A percentile compares a stretch with the other conserved stretches of the same genome.
These are phyloP conservation scores for Haplosporangium gracile DNA, from an alignment of 192 early-diverging fungal species.

Conservation along the genomic window DNA sequence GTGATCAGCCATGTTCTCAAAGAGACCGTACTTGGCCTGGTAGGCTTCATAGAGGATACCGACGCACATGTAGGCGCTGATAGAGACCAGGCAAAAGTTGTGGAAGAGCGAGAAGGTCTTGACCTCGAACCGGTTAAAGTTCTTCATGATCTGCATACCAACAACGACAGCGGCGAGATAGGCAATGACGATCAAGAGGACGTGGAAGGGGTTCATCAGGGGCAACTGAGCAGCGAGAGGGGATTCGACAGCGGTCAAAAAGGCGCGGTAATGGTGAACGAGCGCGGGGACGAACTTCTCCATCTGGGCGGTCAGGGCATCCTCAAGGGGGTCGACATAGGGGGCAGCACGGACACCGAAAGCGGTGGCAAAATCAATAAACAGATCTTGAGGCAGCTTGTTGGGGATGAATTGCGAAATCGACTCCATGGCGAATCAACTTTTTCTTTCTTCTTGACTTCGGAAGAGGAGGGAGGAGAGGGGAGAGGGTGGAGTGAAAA, in stretches of 20 bases:
- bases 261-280: conserved; percentile 32
- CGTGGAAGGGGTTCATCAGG: conserved; percentile 76
- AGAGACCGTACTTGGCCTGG: conserved; percentile 59
- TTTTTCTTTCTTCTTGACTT: background rate
- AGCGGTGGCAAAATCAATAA: conserved; percentile 46
- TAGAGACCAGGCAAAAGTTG: conserved; percentile 66
- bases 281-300: conserved; percentile 43
- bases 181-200: conserved; percentile 58
- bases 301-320: conserved; percentile 25
- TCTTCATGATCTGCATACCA: conserved; percentile 66
- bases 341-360: conserved; percentile 47
- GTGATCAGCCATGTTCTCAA: conserved; percentile 67
- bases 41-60: conserved; percentile 64
- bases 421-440: conserved; percentile 42
- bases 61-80: conserved; percentile 70
- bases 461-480: conserved; percentile 1
- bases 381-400: conserved; percentile 50
- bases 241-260: conserved; percentile 45
- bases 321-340: conserved; percentile 52
- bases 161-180: conserved; percentile 64
- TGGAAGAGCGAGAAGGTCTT: conserved; percentile 65
- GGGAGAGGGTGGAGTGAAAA: conserved; percentile 5
- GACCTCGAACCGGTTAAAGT: conserved; percentile 60
- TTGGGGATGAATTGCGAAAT: conserved; percentile 24
- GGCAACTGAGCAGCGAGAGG: conserved; percentile 61